phyloP scores from a whole-genome alignment of 164 flowering plant genomes.

The Euptelea pleiosperma region DNA sequence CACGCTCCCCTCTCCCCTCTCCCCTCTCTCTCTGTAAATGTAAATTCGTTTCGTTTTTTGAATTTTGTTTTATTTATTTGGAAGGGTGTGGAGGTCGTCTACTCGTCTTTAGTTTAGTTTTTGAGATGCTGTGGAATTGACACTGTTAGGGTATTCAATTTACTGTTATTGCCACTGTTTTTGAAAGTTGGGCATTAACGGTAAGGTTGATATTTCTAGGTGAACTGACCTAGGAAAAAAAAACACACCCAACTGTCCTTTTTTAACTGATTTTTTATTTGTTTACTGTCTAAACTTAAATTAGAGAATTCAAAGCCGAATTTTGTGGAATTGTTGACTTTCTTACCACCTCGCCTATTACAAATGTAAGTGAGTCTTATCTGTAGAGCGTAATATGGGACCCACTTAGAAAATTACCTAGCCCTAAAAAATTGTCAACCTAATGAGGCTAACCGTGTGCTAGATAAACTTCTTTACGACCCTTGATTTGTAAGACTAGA shows the following conservation, averaged over 20 bases:
- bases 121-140: background rate
- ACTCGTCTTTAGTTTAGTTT: too few relatives aligned
- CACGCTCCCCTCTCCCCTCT: conserved; percentile 5
- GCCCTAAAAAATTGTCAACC: too few relatives aligned
- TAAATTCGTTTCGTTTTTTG: background rate
- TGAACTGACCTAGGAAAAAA: conserved; percentile 24
- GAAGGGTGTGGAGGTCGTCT: too few relatives aligned
- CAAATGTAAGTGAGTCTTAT: background rate
- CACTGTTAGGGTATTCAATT: background rate
- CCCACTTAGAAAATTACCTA: too few relatives aligned
- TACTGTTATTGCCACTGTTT: conserved; percentile 5
- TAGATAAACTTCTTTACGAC: too few relatives aligned
- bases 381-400: too few relatives aligned
- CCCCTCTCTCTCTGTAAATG: background rate
- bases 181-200: conserved; percentile 8
- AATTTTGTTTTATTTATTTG: background rate
- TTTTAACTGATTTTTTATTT: background rate
- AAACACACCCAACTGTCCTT: conserved; percentile 24
- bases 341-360: too few relatives aligned
- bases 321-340: background rate
- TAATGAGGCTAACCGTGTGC: too few relatives aligned
- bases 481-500: too few relatives aligned
- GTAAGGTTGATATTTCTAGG: background rate
- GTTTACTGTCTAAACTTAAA: background rate
- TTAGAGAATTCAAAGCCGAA: conserved; percentile 1